A percentile compares a stretch with the other conserved stretches of the same genome.
Conservation (phyloP, 805 yeast species). For the Yarrowia deformans region DNA sequence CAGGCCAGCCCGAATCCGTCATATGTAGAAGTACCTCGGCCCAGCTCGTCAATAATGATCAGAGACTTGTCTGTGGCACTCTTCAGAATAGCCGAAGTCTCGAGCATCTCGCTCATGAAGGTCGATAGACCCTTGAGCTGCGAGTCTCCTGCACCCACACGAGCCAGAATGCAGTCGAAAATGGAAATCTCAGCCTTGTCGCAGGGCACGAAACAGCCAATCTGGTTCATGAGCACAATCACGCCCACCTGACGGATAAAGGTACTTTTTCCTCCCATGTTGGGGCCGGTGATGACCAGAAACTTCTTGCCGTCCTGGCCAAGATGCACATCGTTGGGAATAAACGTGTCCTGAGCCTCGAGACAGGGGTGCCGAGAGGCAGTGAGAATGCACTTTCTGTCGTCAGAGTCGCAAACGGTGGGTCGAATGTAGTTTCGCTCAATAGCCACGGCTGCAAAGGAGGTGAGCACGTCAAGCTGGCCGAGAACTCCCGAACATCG, state of each 20-base stretch:
- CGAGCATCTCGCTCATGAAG: constrained; percentile 96
- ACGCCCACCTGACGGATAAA: constrained; percentile 90
- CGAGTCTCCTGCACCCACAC: constrained; percentile 99
- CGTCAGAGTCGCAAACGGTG: constrained; percentile 58
- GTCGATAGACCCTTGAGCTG: constrained; percentile 97
- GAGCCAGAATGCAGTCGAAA: constrained; percentile 89
- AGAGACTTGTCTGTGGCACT: constrained; percentile 80
- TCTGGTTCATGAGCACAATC: constrained; percentile 83
- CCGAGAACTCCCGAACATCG: constrained; percentile 70
- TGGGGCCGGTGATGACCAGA: constrained; percentile 90
- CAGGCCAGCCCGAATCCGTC: constrained; percentile 99
- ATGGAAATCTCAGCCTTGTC: constrained; percentile 77
- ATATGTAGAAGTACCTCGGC: constrained; percentile 91
- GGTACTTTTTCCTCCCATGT: constrained; percentile 97
- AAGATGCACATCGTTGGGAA: constrained; percentile 85
- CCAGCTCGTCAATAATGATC: constrained; percentile 91
- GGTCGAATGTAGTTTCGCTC: constrained; percentile 85
- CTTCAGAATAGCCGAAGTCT: constrained; percentile 84
- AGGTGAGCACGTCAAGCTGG: constrained; percentile 78
- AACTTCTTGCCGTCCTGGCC: constrained; percentile 64
- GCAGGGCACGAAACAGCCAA: constrained; percentile 89
- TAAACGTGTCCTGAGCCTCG: constrained; percentile 89
- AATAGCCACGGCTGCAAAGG: constrained; percentile 85
- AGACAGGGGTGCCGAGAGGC: constrained; percentile 95
- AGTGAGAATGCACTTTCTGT: constrained; percentile 56